Evolutionary conservation across 2,329 filamentous ascomycete genomes (phyloP).

Genomic region (Aspergillus luchuensis): DNA sequence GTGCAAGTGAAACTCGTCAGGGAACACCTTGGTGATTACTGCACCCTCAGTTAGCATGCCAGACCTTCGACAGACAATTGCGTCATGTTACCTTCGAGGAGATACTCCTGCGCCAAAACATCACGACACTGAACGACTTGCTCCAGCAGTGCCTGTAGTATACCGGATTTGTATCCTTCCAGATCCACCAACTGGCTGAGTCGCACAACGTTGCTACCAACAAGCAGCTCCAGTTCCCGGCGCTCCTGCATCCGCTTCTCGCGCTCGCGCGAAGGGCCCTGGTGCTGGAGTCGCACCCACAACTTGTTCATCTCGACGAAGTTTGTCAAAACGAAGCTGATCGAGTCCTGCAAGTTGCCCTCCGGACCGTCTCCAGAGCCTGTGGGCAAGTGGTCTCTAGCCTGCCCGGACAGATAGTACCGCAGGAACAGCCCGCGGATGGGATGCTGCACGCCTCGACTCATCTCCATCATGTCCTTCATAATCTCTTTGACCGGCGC

Average conservation of each 20-base stretch:
- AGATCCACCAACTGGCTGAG: slow-evolving; percentile 94
- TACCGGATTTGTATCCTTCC: slow-evolving; percentile 88
- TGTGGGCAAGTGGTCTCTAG: slow-evolving; percentile 80
- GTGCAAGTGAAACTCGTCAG: slow-evolving; percentile 96
- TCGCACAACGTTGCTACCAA: slow-evolving; percentile 93
- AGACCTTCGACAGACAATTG: neutral
- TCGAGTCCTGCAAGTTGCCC: slow-evolving; percentile 93
- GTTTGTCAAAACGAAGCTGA: slow-evolving; percentile 96
- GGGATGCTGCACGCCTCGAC: slow-evolving; percentile 92
- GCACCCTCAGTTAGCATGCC: slow-evolving; percentile 22
- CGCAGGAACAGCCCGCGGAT: slow-evolving; percentile 92
- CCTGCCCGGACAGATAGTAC: slow-evolving; percentile 95
- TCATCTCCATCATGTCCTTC: slow-evolving; percentile 99
- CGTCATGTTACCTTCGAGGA: slow-evolving; percentile 68
- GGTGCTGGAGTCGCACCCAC: slow-evolving; percentile 96
- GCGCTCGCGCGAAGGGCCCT: slow-evolving; percentile 91
- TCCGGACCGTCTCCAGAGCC: slow-evolving; percentile 87
- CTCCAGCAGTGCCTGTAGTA: slow-evolving; percentile 84
- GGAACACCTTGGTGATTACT: slow-evolving; percentile 98
- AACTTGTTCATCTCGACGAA: slow-evolving; percentile 99
- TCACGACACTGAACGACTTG: slow-evolving; percentile 98
- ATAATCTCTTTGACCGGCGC: slow-evolving; percentile 99
- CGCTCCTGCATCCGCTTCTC: slow-evolving; percentile 92
- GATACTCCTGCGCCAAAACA: slow-evolving; percentile 94
- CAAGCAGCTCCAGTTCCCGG: slow-evolving; percentile 90